A percentile compares a stretch with the other conserved stretches of the same genome.
These are phyloP conservation scores for Monascus ruber DNA, from an alignment of 2,329 filamentous ascomycete species.

Conservation along the genomic window DNA sequence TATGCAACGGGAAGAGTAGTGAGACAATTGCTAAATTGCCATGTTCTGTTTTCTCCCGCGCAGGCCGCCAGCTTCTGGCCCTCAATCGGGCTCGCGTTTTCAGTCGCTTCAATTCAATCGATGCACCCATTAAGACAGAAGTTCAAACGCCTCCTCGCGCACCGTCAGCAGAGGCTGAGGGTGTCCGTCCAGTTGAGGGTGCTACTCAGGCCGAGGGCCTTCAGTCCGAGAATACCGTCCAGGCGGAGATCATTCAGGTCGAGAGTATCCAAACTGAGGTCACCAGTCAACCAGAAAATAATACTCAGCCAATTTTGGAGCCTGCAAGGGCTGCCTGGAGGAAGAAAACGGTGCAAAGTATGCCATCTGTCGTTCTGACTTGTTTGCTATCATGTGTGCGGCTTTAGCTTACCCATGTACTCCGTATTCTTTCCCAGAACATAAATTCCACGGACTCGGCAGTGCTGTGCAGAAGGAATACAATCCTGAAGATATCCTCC, in stretches of 20 bases:
- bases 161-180: constrained; percentile 1
- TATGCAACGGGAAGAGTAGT: constrained; percentile 4
- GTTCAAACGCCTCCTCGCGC: constrained; percentile 10
- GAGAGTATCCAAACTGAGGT: no score
- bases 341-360: no score
- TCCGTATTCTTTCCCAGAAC: constrained; percentile 10
- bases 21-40: no score
- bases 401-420: not conserved
- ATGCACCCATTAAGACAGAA: constrained; percentile 14
- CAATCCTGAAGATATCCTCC: constrained; percentile 34
- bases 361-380: no score
- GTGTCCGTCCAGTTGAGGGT: no score
- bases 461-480: constrained; percentile 16
- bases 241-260: no score
- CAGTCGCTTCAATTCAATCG: constrained; percentile 23
- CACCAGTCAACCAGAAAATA: no score
- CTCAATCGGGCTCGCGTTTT: constrained; percentile 20
- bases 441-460: constrained; percentile 22
- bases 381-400: no score
- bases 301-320: no score
- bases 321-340: no score
- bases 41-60: not conserved
- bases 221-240: no score
- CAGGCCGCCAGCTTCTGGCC: constrained; percentile 28
- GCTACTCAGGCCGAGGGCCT: no score